These are phyloP conservation scores for Lentinula edodes DNA, from an alignment of 768 basidiomycete genomes.

Conservation along the genomic window DNA sequence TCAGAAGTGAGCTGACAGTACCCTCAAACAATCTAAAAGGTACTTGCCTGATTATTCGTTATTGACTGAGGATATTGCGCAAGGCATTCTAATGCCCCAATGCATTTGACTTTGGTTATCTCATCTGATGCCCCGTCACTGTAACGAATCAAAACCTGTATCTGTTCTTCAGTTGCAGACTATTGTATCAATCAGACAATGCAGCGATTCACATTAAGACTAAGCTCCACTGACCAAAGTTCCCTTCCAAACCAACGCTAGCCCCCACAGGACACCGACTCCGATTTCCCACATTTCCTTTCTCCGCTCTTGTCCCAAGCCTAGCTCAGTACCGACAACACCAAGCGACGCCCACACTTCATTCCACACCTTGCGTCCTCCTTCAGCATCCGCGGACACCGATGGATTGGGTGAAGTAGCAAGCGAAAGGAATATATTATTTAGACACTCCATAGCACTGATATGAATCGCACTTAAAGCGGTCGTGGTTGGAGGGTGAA, in stretches of 20 bases:
- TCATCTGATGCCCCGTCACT: conserved; percentile 52
- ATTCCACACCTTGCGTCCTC: conserved; percentile 56
- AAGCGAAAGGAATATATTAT: conserved; percentile 80
- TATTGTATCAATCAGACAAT: conserved; percentile 14
- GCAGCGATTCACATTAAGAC: not conserved
- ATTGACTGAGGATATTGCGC: conserved; percentile 64
- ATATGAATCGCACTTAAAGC: conserved; percentile 80
- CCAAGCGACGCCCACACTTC: conserved; percentile 59
- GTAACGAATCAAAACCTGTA: conserved; percentile 60
- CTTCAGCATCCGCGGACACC: conserved; percentile 38
- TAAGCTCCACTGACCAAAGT: conserved; percentile 40
- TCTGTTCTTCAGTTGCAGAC: conserved; percentile 57
- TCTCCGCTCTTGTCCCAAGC: conserved; percentile 61
- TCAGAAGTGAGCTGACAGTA: not conserved
- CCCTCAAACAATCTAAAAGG: not conserved
- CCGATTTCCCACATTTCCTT: conserved; percentile 75
- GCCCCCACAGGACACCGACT: conserved; percentile 82
- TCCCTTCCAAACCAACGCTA: conserved; percentile 74
- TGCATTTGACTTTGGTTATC: conserved; percentile 63
- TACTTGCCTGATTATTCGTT: conserved; percentile 57
- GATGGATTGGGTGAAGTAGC: conserved; percentile 39
- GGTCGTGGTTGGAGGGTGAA: conserved; percentile 86
- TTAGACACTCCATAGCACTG: conserved; percentile 82
- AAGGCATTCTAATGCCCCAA: conserved; percentile 82
- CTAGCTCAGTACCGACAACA: conserved; percentile 52